Percentiles rank a stretch among this genome's conserved stretches.
These are phyloP conservation scores for Anthracocystis panici-leucophaei DNA, from an alignment of 1,284 basidiomycete genomes.

Conservation along the genomic window DNA sequence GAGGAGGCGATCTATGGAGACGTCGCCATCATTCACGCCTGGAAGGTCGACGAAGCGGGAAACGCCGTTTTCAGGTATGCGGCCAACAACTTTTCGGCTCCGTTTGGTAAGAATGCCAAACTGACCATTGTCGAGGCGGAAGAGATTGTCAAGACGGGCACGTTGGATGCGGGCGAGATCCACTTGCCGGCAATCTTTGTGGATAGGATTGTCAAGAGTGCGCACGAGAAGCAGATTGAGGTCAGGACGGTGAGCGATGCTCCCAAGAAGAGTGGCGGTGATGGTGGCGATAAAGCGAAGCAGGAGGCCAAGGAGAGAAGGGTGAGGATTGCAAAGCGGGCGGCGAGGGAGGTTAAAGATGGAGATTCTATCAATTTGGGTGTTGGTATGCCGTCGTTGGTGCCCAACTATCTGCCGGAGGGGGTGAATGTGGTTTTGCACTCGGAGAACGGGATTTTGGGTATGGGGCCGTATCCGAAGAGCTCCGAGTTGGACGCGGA, in stretches of 20 bases:
- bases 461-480: slow-evolving; percentile 66
- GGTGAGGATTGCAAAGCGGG: slow-evolving; percentile 56
- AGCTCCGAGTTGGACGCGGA: slow-evolving; percentile 63
- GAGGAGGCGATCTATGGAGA: slow-evolving; percentile 89
- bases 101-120: slow-evolving; percentile 66
- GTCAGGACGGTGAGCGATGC: slow-evolving; percentile 53
- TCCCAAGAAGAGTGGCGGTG: slow-evolving; percentile 28
- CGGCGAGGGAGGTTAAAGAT: slow-evolving; percentile 62
- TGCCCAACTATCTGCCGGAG: slow-evolving; percentile 63
- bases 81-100: slow-evolving; percentile 65
- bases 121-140: slow-evolving; percentile 67
- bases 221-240: slow-evolving; percentile 60
- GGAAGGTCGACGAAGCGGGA: slow-evolving; percentile 88
- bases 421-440: slow-evolving; percentile 65
- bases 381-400: slow-evolving; percentile 65
- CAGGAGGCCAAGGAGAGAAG: slow-evolving; percentile 45
- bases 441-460: slow-evolving; percentile 66
- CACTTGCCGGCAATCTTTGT: slow-evolving; percentile 66
- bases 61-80: slow-evolving; percentile 71
- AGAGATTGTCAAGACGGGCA: slow-evolving; percentile 62
- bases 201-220: slow-evolving; percentile 58
- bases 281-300: slow-evolving; percentile 34
- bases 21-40: slow-evolving; percentile 89
- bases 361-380: slow-evolving; percentile 68
- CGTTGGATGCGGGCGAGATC: slow-evolving; percentile 58